These are phyloP conservation scores for Medicago truncatula DNA, from an alignment of 306 rosid species.

Conservation along the genomic window MtrunA17r5.0-ANR NC_053043.1:51424001-51424500, in stretches of 20 bases:
- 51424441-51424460: too few relatives aligned
- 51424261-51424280: constrained; percentile 71
- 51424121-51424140: too few relatives aligned
- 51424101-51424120: too few relatives aligned
- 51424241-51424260: constrained; percentile 66
- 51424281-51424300: constrained; percentile 67
- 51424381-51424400: constrained; percentile 55
- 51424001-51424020: too few relatives aligned
- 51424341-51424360: constrained; percentile 62
- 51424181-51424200: constrained; percentile 27
- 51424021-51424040: too few relatives aligned
- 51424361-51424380: constrained; percentile 38
- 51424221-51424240: constrained; percentile 59
- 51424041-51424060: too few relatives aligned
- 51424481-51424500: neutral
- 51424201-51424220: constrained; percentile 22
- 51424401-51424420: constrained; percentile 46
- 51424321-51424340: constrained; percentile 57
- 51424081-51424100: too few relatives aligned
- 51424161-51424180: neutral
- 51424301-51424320: constrained; percentile 73
- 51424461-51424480: neutral
- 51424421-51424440: too few relatives aligned
- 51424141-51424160: neutral
- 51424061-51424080: too few relatives aligned